Conservation (phyloP, 306 rosid species). For the Vigna trinervia region DNA sequence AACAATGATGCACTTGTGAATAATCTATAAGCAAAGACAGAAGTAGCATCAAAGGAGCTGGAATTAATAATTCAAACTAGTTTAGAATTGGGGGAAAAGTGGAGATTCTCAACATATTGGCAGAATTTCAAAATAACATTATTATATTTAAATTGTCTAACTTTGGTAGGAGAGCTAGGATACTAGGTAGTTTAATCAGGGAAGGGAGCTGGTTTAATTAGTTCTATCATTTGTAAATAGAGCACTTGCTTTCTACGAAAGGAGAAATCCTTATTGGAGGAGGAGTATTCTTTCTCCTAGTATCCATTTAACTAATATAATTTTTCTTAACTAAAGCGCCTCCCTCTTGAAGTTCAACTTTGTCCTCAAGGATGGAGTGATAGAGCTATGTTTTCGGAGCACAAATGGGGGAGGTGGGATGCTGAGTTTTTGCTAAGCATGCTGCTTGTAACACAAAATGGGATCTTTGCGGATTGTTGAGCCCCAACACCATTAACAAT, state of each 20-base stretch:
- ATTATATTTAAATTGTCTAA: not conserved
- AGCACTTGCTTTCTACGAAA: not conserved
- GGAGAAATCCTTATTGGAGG: not conserved
- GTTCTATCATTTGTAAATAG: not conserved
- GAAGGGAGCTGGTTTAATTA: not conserved
- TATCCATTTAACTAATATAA: not conserved
- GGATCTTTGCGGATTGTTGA: not conserved
- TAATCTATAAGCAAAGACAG: conserved; percentile 12
- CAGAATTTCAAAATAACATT: conserved; percentile 12
- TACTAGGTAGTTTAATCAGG: not conserved
- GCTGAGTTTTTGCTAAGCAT: not conserved
- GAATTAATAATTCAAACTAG: conserved; percentile 10
- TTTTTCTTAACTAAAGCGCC: not conserved
- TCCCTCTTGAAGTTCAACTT: conserved; percentile 1
- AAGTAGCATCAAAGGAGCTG: conserved; percentile 16
- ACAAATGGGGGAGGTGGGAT: not conserved
- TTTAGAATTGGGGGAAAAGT: conserved; percentile 10
- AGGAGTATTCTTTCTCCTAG: not conserved
- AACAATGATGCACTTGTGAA: conserved; percentile 13
- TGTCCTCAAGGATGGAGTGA: not conserved
- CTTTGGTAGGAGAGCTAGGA: not conserved
- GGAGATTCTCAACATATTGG: conserved; percentile 5
- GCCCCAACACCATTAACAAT: not conserved
- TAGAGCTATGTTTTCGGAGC: not conserved
- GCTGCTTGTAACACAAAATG: not conserved